Base-by-base conservation (phyloP, 345 rosid genomes). In the Noccaea bulbosa region DNA sequence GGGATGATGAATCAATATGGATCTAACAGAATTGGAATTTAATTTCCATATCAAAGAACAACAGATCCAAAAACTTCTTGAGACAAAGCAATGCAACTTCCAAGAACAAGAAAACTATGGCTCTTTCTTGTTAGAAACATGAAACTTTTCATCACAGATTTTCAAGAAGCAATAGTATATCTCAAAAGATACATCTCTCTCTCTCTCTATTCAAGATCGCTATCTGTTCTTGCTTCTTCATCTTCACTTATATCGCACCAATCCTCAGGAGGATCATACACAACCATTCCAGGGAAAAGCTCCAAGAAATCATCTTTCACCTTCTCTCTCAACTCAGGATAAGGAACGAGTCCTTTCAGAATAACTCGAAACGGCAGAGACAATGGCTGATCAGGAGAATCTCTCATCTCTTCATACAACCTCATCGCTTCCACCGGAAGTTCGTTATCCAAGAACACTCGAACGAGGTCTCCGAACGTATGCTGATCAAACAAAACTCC, bases 331-430 rank as follows among this genome's bases (percentile, higher is more conserved):
- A 89, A 32, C 52, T 94, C 96, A n/a, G 92, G 97, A 62, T 86
- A 91, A 20, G 87, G 83, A 67, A 88, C 68, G 5, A 94, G 84
- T n/a, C 99, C 99, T 78, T 92, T 94, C 68, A 89, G 50, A 32
- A 94, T 91, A 78, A 89, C 97, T 10, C 97, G 89, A 70, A 89
- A 94, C 39, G 99, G 96, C 75, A 92, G 52, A 34, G 98, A 89
- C 72, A 91, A 40, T 5, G 99, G 99, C 8, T 82, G 86, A 34
- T 88, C 96, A 14, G 98, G 93, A 59, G 99, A 94, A 41, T 58
- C 82, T 73, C 96, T 86, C 99, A 89, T 94, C 82, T 94, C 93
- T 6, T 74, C 79, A 0, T 94, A 94, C 71, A 92, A 85, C 39
- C 77, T 67, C 98, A 94, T 88, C 12, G 97, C 99, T 76, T 87